Evolutionary conservation across 306 rosid species (phyloP).

Genomic region (Acacia acuminata): DNA sequence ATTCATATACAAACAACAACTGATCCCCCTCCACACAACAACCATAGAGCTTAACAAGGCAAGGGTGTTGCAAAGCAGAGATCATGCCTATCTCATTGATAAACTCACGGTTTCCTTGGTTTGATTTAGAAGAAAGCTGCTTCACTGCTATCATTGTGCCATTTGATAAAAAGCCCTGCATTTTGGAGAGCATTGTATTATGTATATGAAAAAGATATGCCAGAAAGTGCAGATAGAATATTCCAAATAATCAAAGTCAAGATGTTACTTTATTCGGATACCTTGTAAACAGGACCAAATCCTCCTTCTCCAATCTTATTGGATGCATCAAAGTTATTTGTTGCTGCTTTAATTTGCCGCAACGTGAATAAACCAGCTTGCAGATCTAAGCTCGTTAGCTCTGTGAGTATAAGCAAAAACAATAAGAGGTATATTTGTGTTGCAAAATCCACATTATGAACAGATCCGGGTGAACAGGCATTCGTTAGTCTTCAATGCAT

Average conservation of each 20-base stretch:
- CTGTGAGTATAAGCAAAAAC: slow-evolving; percentile 35
- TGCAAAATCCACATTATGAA: neutral
- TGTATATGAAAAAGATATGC: neutral
- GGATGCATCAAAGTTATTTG: slow-evolving; percentile 35
- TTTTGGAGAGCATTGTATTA: neutral
- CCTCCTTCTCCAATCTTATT: slow-evolving; percentile 76
- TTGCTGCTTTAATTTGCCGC: slow-evolving; percentile 39
- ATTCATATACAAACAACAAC: slow-evolving; percentile 44
- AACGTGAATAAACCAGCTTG: slow-evolving; percentile 30
- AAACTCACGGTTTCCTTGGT: slow-evolving; percentile 52
- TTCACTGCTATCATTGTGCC: slow-evolving; percentile 45
- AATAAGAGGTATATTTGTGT: neutral
- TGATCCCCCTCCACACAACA: slow-evolving; percentile 48
- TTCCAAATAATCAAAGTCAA: neutral
- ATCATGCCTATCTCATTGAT: slow-evolving; percentile 51
- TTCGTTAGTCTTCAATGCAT: neutral
- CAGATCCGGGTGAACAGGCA: neutral
- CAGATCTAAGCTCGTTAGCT: slow-evolving; percentile 35
- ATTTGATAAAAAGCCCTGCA: slow-evolving; percentile 44
- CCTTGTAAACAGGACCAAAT: slow-evolving; percentile 65
- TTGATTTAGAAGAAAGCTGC: slow-evolving; percentile 47
- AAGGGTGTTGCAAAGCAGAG: slow-evolving; percentile 48
- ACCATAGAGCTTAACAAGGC: slow-evolving; percentile 51
- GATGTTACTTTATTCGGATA: neutral
- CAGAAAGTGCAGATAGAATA: neutral